These are phyloP conservation scores for Penicillium aurantiogriseum DNA, from an alignment of 2,329 filamentous ascomycete species.

Conservation along the genomic window DNA sequence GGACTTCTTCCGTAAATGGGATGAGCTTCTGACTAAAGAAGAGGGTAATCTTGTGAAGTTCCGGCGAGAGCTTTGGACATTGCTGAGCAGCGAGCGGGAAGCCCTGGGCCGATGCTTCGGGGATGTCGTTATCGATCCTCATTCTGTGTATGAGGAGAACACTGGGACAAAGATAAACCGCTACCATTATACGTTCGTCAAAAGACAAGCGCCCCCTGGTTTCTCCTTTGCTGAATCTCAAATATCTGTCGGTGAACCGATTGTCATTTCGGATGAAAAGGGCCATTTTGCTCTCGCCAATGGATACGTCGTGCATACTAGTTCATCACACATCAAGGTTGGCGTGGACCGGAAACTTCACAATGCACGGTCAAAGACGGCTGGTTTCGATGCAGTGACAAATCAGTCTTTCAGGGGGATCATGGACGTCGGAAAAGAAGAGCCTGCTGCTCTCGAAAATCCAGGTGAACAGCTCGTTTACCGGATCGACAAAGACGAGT, in stretches of 20 bases:
- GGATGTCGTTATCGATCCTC: constrained; percentile 78
- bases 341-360: constrained; percentile 88
- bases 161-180: constrained; percentile 83
- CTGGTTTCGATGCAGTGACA: constrained; percentile 69
- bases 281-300: constrained; percentile 94
- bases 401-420: constrained; percentile 90
- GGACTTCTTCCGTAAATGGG: constrained; percentile 93
- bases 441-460: constrained; percentile 37
- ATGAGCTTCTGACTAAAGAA: constrained; percentile 86
- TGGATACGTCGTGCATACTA: constrained; percentile 79
- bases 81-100: constrained; percentile 85
- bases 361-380: constrained; percentile 73
- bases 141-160: constrained; percentile 67
- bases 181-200: constrained; percentile 81
- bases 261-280: constrained; percentile 93
- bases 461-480: constrained; percentile 61
- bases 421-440: constrained; percentile 73
- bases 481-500: constrained; percentile 94
- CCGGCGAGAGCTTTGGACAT: constrained; percentile 90
- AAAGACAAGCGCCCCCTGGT: constrained; percentile 57
- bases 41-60: constrained; percentile 87
- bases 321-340: constrained; percentile 74
- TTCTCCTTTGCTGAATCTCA: constrained; percentile 93
- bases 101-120: constrained; percentile 86
- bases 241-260: constrained; percentile 79